phyloP scores from a whole-genome alignment of 805 yeast genomes.

The Suhomyces sp. region DNA sequence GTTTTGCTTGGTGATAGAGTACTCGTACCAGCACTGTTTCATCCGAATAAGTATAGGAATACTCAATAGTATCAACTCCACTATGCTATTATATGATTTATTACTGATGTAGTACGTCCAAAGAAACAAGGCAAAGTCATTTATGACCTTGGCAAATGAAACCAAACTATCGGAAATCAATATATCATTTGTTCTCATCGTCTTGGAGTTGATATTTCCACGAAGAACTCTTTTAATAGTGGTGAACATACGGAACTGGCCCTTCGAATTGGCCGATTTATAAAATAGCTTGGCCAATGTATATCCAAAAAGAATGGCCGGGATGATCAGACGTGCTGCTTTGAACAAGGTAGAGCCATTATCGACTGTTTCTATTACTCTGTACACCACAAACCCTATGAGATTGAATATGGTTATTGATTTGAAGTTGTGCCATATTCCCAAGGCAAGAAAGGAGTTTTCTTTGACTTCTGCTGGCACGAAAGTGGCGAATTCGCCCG shows the following conservation, averaged over 20 bases:
- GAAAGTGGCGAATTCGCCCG: slow-evolving; percentile 34
- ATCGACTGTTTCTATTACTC: slow-evolving; percentile 4
- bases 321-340: slow-evolving; percentile 18
- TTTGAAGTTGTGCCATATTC: slow-evolving; percentile 33
- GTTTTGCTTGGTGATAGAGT: slow-evolving; percentile 43
- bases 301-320: slow-evolving; percentile 24
- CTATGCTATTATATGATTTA: slow-evolving; percentile 23
- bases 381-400: slow-evolving; percentile 22
- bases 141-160: slow-evolving; percentile 72
- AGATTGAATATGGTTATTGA: slow-evolving; percentile 22
- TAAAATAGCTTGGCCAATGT: slow-evolving; percentile 27
- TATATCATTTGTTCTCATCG: slow-evolving; percentile 72
- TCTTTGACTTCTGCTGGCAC: slow-evolving; percentile 29
- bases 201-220: slow-evolving; percentile 58
- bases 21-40: slow-evolving; percentile 79
- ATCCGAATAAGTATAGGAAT: slow-evolving; percentile 76
- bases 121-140: slow-evolving; percentile 62
- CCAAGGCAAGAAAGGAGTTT: slow-evolving; percentile 28
- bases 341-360: slow-evolving; percentile 2
- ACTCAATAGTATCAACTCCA: slow-evolving; percentile 32
- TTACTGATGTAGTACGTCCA: slow-evolving; percentile 41
- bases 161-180: slow-evolving; percentile 80
- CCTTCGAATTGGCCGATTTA: slow-evolving; percentile 31
- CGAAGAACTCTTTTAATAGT: slow-evolving; percentile 51
- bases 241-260: slow-evolving; percentile 42